Evolutionary conservation across 1,139 yeast species (phyloP), one percentile per base, ranked within the genome.

Genomic region (Taphrina communis): DNA sequence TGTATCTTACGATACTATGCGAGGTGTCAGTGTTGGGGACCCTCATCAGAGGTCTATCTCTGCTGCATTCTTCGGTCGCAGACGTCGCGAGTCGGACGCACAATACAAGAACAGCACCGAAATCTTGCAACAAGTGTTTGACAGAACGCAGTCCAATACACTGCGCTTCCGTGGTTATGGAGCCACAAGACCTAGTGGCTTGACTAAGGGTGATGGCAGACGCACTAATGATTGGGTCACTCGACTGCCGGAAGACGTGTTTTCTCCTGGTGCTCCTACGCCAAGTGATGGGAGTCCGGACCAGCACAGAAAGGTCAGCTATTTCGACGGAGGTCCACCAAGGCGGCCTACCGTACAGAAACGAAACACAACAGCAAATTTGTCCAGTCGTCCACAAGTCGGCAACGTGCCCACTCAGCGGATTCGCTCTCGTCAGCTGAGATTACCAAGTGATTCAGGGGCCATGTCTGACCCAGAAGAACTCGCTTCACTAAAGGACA

Each of bases 161-260:
- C 48, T 44, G n/a, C 65, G 50, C 19, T 55, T 55, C 6, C 42
- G 61, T 7, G 42, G 39, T 12, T 55, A 63, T 19, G 67, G 67
- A 11, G 36, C 67, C 8, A 42, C 48, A 12, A 38, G 48, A 8
- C 55, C 53, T 6, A n/a, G 42, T 14, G 31, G 21, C 3, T 11
- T 21, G 11, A 17, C 36, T 14, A 62, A 36, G 48, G 42, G n/a
- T 9, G 44, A 17, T n/a, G 67, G 61, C 4, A 31, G 56, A 55
- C 60, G 67, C n/a, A 63, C 67, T 11, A 63, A 53, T 46, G 67
- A 63, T 36, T 63, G 67, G 67, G 67, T 63, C 19, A 48, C 59
- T 19, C 42, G 48, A 12, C 36, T 63, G 14, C 67, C 67, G n/a
- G 56, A 44, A 17, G 35, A 63, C 14, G 67, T 63, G 44, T 55